phyloP scores from a whole-genome alignment of 352 stramenopile species.

The Pythium monospermum region DNA sequence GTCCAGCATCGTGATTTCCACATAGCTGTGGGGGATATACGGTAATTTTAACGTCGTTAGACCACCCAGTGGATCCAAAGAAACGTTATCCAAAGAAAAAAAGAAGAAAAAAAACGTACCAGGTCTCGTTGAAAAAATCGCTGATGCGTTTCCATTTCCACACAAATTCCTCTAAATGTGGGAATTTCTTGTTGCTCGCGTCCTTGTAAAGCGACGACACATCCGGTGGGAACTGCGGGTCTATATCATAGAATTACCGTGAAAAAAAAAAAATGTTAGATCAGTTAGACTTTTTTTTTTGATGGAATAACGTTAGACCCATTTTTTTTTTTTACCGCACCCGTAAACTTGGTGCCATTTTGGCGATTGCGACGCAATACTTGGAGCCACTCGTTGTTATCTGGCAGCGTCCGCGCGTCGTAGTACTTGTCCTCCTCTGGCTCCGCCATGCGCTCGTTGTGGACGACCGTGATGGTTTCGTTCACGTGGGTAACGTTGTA shows the following conservation, averaged over 20 bases:
- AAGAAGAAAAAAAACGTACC: conserved; percentile 29
- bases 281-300: not conserved
- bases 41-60: not conserved
- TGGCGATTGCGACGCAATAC: conserved; percentile 71
- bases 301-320: not conserved
- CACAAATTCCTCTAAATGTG: conserved; percentile 70
- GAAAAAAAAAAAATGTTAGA: not conserved
- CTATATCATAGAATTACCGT: conserved; percentile 19
- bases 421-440: conserved; percentile 64
- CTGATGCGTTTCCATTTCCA: conserved; percentile 83
- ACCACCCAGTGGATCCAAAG: not conserved
- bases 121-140: conserved; percentile 82
- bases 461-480: conserved; percentile 60
- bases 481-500: conserved; percentile 79
- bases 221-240: conserved; percentile 74
- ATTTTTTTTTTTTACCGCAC: conserved; percentile 12
- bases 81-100: not conserved
- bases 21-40: conserved; percentile 27
- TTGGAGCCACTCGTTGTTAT: conserved; percentile 70
- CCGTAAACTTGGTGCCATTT: conserved; percentile 69
- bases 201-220: conserved; percentile 64
- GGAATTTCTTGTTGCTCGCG: conserved; percentile 53
- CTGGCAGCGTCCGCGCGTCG: conserved; percentile 55
- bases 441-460: conserved; percentile 48
- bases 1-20: conserved; percentile 83